phyloP scores from a whole-genome alignment of 169 alveolate genomes.

The Perkinsus marinus region DNA sequence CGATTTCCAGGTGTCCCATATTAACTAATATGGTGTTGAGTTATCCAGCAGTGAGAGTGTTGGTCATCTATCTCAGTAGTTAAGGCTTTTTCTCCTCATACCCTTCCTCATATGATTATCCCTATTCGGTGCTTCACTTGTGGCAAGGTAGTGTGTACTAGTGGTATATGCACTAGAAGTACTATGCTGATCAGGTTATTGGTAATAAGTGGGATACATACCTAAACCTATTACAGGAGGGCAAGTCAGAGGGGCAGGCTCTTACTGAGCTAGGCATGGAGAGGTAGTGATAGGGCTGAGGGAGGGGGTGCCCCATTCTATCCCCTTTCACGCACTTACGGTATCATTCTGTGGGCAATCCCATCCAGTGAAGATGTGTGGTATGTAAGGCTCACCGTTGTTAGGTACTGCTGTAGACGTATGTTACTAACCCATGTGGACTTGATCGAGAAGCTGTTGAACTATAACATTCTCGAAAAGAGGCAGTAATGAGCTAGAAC shows the following conservation, averaged over 20 bases:
- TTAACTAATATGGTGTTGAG: no score
- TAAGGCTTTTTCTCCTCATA: neutral
- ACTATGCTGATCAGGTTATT: neutral
- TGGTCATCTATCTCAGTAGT: neutral
- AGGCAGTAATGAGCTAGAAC: neutral
- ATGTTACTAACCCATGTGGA: conserved; percentile 97
- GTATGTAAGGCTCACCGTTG: neutral
- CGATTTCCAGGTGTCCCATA: neutral
- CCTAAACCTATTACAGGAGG: neutral
- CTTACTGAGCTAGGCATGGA: neutral
- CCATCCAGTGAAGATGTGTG: no score
- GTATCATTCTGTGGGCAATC: no score
- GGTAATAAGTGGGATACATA: neutral
- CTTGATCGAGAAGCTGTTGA: conserved; percentile 85
- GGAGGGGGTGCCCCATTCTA: no score
- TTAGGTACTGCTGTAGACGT: conserved; percentile 80
- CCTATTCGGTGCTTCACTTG: conserved; percentile 99
- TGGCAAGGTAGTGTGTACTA: conserved; percentile 73
- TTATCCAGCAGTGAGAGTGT: no score
- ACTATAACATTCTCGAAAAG: conserved; percentile 64
- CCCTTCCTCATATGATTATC: conserved; percentile 78
- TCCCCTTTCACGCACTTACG: no score
- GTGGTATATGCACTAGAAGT: neutral
- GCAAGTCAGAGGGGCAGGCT: neutral
- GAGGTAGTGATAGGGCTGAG: no score